A percentile compares a stretch with the other conserved stretches of the same genome.
phyloP scores from a whole-genome alignment of 2,329 filamentous ascomycete genomes.

The Cryphonectria parasitica region DNA sequence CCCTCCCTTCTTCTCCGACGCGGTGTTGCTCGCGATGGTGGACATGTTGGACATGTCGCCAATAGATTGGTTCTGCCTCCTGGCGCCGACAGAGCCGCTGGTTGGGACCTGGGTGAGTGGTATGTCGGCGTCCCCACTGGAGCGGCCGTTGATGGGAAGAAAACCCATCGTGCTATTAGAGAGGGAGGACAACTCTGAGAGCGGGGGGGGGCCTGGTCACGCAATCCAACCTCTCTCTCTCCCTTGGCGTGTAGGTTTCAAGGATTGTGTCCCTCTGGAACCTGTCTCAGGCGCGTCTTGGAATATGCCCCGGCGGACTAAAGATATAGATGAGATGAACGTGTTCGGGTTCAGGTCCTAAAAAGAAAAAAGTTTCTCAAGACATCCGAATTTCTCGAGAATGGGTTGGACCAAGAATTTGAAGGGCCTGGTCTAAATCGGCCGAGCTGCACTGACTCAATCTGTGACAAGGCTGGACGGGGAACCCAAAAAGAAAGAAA shows the following conservation, averaged over 20 bases:
- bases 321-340: background rate
- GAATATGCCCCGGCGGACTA: background rate
- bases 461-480: conserved; percentile 11
- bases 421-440: background rate
- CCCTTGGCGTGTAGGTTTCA: background rate
- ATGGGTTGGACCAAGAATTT: background rate
- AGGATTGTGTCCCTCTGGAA: background rate
- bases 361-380: background rate
- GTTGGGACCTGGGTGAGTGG: conserved; percentile 61
- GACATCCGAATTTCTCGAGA: background rate
- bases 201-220: background rate
- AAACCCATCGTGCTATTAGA: conserved; percentile 50
- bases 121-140: conserved; percentile 48
- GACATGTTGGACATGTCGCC: conserved; percentile 41
- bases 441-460: background rate
- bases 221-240: background rate
- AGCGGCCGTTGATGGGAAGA: conserved; percentile 44
- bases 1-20: conserved; percentile 50
- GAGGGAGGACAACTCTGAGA: conserved; percentile 25
- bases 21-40: conserved; percentile 28
- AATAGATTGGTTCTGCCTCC: conserved; percentile 40
- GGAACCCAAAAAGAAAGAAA: background rate
- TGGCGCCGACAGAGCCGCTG: conserved; percentile 56
- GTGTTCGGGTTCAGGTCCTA: background rate
- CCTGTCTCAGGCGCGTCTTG: conserved; percentile 4